Conservation (phyloP, 148 eudicot species). For the Drosera capensis region DNA sequence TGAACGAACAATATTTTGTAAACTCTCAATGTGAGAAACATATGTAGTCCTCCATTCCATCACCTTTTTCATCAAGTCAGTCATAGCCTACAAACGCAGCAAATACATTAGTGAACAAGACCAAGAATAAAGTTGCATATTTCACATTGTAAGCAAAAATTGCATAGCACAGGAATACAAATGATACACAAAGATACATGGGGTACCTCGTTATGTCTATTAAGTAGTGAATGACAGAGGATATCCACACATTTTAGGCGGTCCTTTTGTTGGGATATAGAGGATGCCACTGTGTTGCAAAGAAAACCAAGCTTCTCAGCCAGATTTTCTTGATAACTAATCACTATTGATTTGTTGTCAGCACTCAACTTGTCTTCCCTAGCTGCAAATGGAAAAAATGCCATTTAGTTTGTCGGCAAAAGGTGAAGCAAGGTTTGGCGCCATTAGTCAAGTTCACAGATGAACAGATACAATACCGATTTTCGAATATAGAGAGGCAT, state of each 20-base stretch:
- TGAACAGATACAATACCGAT: conserved; percentile 28
- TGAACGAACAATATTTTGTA: conserved; percentile 80
- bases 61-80: conserved; percentile 61
- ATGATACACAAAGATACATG: neutral
- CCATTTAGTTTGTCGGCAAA: no score
- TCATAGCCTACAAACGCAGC: conserved; percentile 30
- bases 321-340: conserved; percentile 48
- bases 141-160: neutral
- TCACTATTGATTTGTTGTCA: conserved; percentile 64
- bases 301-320: conserved; percentile 42
- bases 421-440: no score
- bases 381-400: no score
- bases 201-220: conserved; percentile 57
- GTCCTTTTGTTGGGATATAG: conserved; percentile 58
- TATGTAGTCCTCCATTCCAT: conserved; percentile 43
- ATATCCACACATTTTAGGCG: conserved; percentile 55
- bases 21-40: conserved; percentile 73
- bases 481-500: conserved; percentile 42
- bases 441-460: no score
- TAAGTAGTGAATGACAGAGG: conserved; percentile 51
- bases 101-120: neutral
- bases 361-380: conserved; percentile 73
- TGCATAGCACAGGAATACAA: neutral
- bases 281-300: conserved; percentile 37
- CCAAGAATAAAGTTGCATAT: neutral